phyloP scores from a whole-genome alignment of 2,329 filamentous ascomycete species.

The Thermothelomyces thermophilus region DNA sequence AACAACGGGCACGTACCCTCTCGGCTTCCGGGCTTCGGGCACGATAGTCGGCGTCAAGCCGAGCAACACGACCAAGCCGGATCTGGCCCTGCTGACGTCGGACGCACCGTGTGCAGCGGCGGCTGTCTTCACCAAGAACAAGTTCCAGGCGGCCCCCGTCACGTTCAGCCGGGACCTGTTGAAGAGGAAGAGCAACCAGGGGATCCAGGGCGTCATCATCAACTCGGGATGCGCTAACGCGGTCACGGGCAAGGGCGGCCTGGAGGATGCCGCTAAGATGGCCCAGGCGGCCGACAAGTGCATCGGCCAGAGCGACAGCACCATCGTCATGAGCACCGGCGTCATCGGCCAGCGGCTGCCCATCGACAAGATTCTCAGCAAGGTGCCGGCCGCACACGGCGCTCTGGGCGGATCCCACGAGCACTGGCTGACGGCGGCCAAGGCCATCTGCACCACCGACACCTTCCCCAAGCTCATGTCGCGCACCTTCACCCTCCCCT shows the following conservation, averaged over 20 bases:
- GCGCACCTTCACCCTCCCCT: conserved; percentile 74
- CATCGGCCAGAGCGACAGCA: conserved; percentile 46
- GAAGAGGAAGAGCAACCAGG: conserved; percentile 56
- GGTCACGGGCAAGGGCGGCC: conserved; percentile 82
- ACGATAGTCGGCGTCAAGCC: conserved; percentile 91
- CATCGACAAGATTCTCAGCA: conserved; percentile 79
- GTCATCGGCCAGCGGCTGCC: conserved; percentile 93
- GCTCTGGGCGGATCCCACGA: conserved; percentile 69
- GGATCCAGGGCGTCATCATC: conserved; percentile 75
- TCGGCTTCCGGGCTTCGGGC: conserved; percentile 81
- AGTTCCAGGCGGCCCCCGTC: conserved; percentile 94
- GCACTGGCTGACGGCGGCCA: conserved; percentile 79
- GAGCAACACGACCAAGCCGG: conserved; percentile 83
- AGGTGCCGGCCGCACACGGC: conserved; percentile 69
- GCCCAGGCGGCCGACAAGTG: conserved; percentile 65
- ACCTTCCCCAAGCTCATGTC: conserved; percentile 96
- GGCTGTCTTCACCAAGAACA: conserved; percentile 95
- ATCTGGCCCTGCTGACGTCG: conserved; percentile 82
- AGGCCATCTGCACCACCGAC: conserved; percentile 95
- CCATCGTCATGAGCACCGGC: conserved; percentile 97
- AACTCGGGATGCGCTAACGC: conserved; percentile 98
- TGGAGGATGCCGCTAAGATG: conserved; percentile 86
- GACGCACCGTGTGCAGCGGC: conserved; percentile 79
- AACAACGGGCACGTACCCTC: conserved; percentile 75
- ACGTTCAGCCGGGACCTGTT: conserved; percentile 73